These are phyloP conservation scores for Amylocarpus encephaloides DNA, from an alignment of 2,329 filamentous ascomycete genomes.

Conservation along the genomic window DNA sequence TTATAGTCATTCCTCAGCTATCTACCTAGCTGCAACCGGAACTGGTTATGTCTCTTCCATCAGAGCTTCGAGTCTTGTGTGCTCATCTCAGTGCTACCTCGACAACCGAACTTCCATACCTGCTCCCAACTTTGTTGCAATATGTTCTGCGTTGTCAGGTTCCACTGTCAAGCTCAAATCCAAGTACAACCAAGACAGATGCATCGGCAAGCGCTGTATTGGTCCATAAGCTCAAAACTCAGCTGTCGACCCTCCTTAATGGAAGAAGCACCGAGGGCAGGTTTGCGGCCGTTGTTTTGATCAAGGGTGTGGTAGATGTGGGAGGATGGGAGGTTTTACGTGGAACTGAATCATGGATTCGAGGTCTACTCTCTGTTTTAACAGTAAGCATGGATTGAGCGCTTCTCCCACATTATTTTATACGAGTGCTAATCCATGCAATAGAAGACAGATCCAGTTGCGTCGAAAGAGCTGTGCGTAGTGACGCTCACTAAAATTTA, in stretches of 20 bases:
- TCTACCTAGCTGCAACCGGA: too few relatives aligned
- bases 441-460: slow-evolving; percentile 69
- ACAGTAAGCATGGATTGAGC: slow-evolving; percentile 42
- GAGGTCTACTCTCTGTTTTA: slow-evolving; percentile 66
- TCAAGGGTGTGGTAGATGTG: slow-evolving; percentile 75
- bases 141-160: slow-evolving; percentile 51
- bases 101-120: slow-evolving; percentile 64
- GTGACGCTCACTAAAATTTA: slow-evolving; percentile 80
- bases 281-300: slow-evolving; percentile 69
- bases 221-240: slow-evolving; percentile 75
- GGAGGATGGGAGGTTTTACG: slow-evolving; percentile 79
- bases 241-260: slow-evolving; percentile 69
- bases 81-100: slow-evolving; percentile 66
- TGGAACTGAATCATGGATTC: slow-evolving; percentile 68
- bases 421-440: slow-evolving; percentile 8
- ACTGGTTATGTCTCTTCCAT: slow-evolving; percentile 34
- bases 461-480: slow-evolving; percentile 70
- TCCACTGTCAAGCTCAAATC: slow-evolving; percentile 57
- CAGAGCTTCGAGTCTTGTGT: slow-evolving; percentile 59
- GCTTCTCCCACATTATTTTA: not conserved
- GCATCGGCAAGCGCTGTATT: slow-evolving; percentile 60
- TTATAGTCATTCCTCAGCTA: not conserved
- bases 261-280: slow-evolving; percentile 68
- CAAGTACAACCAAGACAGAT: slow-evolving; percentile 53
- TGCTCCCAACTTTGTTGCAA: slow-evolving; percentile 62